phyloP scores from a whole-genome alignment of 2,329 filamentous ascomycete species.

The Decorospora gaudefroyi region DNA sequence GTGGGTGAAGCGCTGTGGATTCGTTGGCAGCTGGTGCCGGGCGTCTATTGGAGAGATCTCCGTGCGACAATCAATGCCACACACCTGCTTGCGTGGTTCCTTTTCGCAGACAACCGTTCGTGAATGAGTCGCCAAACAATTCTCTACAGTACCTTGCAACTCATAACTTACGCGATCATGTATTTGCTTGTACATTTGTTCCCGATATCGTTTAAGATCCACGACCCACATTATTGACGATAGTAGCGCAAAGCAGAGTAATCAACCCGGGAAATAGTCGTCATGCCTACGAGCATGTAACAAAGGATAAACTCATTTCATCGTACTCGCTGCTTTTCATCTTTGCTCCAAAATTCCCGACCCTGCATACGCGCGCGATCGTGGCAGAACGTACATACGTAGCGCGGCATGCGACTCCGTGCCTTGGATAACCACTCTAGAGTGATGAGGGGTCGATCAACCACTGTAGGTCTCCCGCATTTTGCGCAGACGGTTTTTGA shows the following conservation, averaged over 20 bases:
- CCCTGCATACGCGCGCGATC: constrained; percentile 40
- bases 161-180: constrained; percentile 13
- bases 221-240: constrained; percentile 20
- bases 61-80: constrained; percentile 41
- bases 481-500: constrained; percentile 32
- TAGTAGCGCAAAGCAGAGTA: constrained; percentile 18
- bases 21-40: constrained; percentile 39
- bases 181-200: constrained; percentile 10
- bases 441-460: constrained; percentile 36
- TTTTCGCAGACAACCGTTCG: constrained; percentile 12
- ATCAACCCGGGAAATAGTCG: constrained; percentile 9
- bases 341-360: constrained; percentile 18
- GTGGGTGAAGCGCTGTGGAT: constrained; percentile 39
- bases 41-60: constrained; percentile 43
- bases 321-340: constrained; percentile 13
- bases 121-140: constrained; percentile 13
- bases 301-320: constrained; percentile 1
- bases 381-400: constrained; percentile 35
- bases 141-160: constrained; percentile 7
- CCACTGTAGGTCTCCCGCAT: constrained; percentile 32
- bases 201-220: constrained; percentile 13
- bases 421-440: constrained; percentile 31
- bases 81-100: constrained; percentile 23
- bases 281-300: constrained; percentile 6
- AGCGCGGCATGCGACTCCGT: constrained; percentile 36